A percentile compares a stretch with the other conserved stretches of the same genome.
phyloP scores from a whole-genome alignment of 257 asterid genomes.

The Salvia hispanica region DNA sequence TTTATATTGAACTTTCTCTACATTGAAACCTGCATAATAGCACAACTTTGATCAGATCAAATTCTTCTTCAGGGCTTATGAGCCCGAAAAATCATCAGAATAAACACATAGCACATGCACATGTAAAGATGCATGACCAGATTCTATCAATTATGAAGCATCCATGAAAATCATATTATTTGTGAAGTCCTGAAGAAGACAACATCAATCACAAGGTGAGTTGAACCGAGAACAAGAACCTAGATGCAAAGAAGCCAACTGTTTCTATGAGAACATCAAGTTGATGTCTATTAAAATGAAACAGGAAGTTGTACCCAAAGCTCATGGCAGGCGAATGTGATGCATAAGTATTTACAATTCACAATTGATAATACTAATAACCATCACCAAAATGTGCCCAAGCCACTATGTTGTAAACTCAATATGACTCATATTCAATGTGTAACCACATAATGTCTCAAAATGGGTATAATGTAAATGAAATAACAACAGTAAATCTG shows the following conservation, averaged over 20 bases:
- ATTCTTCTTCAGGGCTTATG: conserved; percentile 25
- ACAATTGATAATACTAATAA: background rate
- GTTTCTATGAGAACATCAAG: conserved; percentile 5
- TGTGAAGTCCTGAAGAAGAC: background rate
- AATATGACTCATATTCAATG: background rate
- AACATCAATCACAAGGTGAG: conserved; percentile 13
- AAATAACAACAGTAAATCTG: background rate
- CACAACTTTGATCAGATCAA: conserved; percentile 30
- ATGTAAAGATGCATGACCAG: conserved; percentile 22
- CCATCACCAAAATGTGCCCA: conserved; percentile 4
- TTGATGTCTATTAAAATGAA: background rate
- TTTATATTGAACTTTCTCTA: conserved; percentile 95
- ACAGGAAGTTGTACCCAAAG: background rate
- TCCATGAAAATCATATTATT: conserved; percentile 1
- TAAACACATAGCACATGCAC: conserved; percentile 13
- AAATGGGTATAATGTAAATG: background rate
- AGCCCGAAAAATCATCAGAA: conserved; percentile 20
- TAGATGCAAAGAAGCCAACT: conserved; percentile 2
- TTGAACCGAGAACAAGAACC: background rate
- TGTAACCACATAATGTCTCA: background rate
- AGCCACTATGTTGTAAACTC: background rate
- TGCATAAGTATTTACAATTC: background rate
- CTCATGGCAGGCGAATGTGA: background rate
- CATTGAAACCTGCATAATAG: conserved; percentile 81
- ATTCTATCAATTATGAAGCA: background rate